Conservation (phyloP, 305 asterid species). For the Fraxinus baroniana region DNA sequence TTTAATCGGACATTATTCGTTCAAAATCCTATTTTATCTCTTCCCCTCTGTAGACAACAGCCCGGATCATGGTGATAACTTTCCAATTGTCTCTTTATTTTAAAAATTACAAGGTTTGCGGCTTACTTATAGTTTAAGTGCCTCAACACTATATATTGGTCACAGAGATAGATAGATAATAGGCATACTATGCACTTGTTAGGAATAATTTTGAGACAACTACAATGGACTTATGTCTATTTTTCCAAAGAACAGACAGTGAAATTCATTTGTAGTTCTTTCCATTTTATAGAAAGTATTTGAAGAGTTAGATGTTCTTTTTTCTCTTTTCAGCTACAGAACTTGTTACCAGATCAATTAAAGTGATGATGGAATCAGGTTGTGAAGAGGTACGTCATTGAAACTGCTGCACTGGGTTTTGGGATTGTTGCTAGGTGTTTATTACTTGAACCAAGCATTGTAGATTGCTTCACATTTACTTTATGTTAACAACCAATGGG, state of each 20-base stretch:
- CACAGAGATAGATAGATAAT: background rate
- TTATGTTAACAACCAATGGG: background rate
- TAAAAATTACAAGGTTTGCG: background rate
- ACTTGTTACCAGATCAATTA: slow-evolving; percentile 74
- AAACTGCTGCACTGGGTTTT: background rate
- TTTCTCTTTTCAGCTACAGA: slow-evolving; percentile 62
- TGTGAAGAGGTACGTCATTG: slow-evolving; percentile 76
- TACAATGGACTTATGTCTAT: background rate
- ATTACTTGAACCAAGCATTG: background rate
- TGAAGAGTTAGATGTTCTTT: background rate
- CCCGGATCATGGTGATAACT: background rate
- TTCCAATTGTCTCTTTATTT: background rate
- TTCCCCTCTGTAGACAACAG: background rate
- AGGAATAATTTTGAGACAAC: background rate
- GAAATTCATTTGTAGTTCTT: background rate
- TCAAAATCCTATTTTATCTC: background rate
- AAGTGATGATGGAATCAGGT: slow-evolving; percentile 85
- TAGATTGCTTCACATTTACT: background rate
- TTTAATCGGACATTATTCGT: background rate
- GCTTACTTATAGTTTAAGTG: background rate
- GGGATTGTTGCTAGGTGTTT: background rate
- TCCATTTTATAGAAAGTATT: background rate
- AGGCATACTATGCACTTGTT: background rate
- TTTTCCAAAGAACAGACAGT: background rate
- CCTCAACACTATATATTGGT: background rate